Base-by-base conservation (phyloP, 352 stramenopile species). In the Phytophthora fragariaefolia region DNA sequence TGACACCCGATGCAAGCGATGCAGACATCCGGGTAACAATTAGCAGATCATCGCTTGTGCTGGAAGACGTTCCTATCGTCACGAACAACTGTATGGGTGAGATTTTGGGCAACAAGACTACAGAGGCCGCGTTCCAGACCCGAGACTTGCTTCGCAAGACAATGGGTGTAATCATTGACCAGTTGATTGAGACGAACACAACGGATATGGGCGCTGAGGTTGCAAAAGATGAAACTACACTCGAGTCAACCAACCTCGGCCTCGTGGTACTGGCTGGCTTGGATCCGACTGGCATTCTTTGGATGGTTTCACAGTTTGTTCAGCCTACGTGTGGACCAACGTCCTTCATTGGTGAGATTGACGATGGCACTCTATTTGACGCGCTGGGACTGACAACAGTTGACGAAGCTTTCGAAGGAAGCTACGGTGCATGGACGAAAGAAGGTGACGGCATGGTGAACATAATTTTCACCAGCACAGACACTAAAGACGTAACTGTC, bases 301-400 rank as follows among this genome's bases (percentile, higher is more conserved):
- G 56, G 24, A 69, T 89, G 65, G 66, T 74, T 0, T 74, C 77
- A n/a, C 76, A 83, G 64, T 89, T 82, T 48, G 73, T 85, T 12
- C 75, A 89, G 66, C 80, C 80, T 6, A 80, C 83, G n/a, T 88
- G 79, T 63, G 77, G 77, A 2, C 79, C 77, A 5, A 86, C 79
- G 7, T 69, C 71, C 0, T 74, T 82, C 48, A 48, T 85, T 12
- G 75, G 78, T 8, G 70, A 84, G 46, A 77, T 89, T 28, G 80
- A 85, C 23, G 74, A 82, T 23, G 80, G 80, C 1, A 63, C 55
- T 0, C 42, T 78, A 1, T 67, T 76, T 2, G 51, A 80, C 3
- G 77, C 64, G 24, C 20, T 68, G 23, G 64, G 64, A 5, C 27
- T 72, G 1, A 72, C 50, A 48, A 58, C 34, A 64, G 27, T 86